Evolutionary conservation across 2,329 filamentous ascomycete species (phyloP), one percentile per base, ranked within the genome.

Genomic region (Aspergillus melleus): DNA sequence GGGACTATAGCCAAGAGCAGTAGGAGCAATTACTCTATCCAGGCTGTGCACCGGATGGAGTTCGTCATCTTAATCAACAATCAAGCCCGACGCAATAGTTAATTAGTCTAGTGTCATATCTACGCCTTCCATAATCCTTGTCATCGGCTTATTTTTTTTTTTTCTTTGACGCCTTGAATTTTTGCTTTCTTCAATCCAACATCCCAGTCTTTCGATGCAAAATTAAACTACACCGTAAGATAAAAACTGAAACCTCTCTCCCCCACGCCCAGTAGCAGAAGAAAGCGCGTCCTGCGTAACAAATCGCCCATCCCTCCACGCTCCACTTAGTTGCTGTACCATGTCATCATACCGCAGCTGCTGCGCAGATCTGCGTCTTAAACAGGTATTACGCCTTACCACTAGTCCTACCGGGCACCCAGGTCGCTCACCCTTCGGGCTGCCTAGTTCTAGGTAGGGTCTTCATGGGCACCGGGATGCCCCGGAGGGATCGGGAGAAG

Each of bases 241-340:
- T 29, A 9, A 29, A 29, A 29, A 29, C 24, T 24, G 24, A 6
- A 29, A 9, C 9, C 26, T 29, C 26, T 29, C 26, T 9, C 26
- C 8, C 36, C 36, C 36, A n/a, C 32, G 12, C 12, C 36, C 14
- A 42, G 36, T 42, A 42, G 36, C 26, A 29, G 26, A 29, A 42
- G 16, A n/a, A n/a, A 14, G 6, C 32, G 32, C 32, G 11, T 36
- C 16, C 32, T 1, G 4, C 11, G 11, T 16, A 36, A 16, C 32
- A 36, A 36, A 47, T 47, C 22, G 44, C 44, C 44, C 44, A 47
- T 47, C 44, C 19, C 44, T 36, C 44, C 47, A 36, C 26, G 57
- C 32, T 46, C 57, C 57, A 58, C 57, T 58, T 58, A 50, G 57
- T 52, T 46, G 57, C 57, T 46, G 54, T 58, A 49, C 46, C 30